phyloP scores from a whole-genome alignment of 208 protist species.

The Leishmania amazonensis region DNA sequence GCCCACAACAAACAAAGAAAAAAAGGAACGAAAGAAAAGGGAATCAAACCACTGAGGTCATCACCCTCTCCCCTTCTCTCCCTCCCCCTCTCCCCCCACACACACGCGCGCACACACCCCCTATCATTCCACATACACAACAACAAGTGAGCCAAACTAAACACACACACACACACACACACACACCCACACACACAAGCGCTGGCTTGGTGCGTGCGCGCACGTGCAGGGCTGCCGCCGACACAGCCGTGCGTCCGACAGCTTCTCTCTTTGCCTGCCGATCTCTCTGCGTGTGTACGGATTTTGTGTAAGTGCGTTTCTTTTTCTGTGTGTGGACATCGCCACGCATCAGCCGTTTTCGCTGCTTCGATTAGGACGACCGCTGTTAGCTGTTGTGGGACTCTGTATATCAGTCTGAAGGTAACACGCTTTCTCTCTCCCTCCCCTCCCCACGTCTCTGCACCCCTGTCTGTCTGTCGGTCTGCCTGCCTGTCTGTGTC shows the following conservation, averaged over 20 bases:
- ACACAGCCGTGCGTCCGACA: background rate
- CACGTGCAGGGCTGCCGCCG: background rate
- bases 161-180: background rate
- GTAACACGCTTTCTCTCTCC: background rate
- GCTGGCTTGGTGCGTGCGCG: background rate
- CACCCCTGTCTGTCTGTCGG: background rate
- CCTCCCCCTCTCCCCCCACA: background rate
- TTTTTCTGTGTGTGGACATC: slow-evolving; percentile 6
- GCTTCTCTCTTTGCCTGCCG: slow-evolving; percentile 3
- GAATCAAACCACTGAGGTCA: background rate
- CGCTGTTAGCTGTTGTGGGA: background rate
- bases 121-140: background rate
- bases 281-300: background rate
- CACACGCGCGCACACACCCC: background rate
- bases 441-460: background rate
- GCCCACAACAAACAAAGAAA: background rate
- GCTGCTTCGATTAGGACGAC: background rate
- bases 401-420: background rate
- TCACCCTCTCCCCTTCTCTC: background rate
- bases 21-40: background rate
- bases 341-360: background rate
- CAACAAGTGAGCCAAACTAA: background rate
- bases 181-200: background rate
- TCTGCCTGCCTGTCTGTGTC: background rate
- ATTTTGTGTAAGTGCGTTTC: background rate